Evolutionary conservation across 345 rosid genomes (phyloP).

Genomic region (Eucalyptus microcorys): DNA sequence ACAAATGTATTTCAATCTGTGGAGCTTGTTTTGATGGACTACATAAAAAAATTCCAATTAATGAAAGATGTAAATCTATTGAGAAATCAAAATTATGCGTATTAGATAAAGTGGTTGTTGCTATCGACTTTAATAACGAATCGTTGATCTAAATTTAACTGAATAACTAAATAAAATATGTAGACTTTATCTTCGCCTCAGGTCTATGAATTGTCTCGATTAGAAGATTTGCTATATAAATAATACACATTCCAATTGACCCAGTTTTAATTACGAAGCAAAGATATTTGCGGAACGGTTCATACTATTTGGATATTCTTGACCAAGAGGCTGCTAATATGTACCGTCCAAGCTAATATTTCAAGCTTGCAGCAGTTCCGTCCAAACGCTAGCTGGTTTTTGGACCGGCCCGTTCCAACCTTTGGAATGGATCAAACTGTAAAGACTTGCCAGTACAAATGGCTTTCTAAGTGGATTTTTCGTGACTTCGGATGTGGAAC

Average conservation of each 20-base stretch:
- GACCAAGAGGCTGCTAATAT: neutral
- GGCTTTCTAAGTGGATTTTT: neutral
- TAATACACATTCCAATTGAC: no score
- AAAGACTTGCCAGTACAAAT: neutral
- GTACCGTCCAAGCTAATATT: neutral
- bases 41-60: neutral
- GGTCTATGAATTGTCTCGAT: no score
- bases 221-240: no score
- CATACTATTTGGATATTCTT: no score
- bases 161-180: no score
- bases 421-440: neutral
- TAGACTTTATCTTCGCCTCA: no score
- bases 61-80: neutral
- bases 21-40: neutral
- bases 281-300: accelerated
- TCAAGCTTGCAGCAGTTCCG: neutral
- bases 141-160: no score
- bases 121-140: no score
- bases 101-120: no score
- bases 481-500: neutral
- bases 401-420: neutral
- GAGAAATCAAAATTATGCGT: neutral
- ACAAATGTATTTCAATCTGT: neutral
- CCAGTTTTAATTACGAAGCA: no score
- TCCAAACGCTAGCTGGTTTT: neutral